Evolutionary conservation across 768 basidiomycete genomes (phyloP).

Genomic region (Kwoniella heveanensis): DNA sequence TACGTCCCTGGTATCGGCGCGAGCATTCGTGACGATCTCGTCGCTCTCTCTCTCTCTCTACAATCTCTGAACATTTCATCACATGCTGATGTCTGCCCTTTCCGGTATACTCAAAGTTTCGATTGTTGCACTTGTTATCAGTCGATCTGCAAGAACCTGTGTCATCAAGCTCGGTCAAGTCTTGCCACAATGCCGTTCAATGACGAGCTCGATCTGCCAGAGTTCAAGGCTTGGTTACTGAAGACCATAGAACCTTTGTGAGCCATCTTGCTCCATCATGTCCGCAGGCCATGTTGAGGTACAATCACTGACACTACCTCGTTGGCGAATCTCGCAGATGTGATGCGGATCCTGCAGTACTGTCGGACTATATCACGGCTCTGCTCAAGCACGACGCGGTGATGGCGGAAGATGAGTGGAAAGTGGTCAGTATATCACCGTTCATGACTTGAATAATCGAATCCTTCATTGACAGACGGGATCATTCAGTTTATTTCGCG

Average conservation of each 20-base stretch:
- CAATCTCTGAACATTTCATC: too few species aligned
- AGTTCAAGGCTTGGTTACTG: conserved; percentile 86
- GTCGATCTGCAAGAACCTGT: too few species aligned
- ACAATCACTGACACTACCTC: conserved; percentile 7
- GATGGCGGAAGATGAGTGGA: conserved; percentile 72
- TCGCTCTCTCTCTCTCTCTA: too few species aligned
- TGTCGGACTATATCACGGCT: conserved; percentile 92
- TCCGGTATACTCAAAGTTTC: too few species aligned
- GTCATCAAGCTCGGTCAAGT: too few species aligned
- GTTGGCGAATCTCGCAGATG: too few species aligned
- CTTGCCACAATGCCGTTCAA: conserved; percentile 47
- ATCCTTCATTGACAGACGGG: conserved; percentile 15
- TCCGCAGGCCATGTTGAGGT: neutral
- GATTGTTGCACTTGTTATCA: too few species aligned
- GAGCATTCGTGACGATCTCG: too few species aligned
- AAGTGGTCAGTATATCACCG: conserved; percentile 61
- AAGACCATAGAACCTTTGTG: conserved; percentile 89
- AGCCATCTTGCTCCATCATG: conserved; percentile 39
- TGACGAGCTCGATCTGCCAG: conserved; percentile 56
- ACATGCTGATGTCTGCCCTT: too few species aligned
- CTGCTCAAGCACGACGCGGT: conserved; percentile 81
- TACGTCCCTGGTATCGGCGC: too few species aligned
- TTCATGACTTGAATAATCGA: neutral
- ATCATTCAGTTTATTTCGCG: conserved; percentile 58
- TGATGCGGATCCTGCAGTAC: conserved; percentile 90